Conservation (phyloP, 148 eudicot genomes). For the Chenopodium quinoa region DNA sequence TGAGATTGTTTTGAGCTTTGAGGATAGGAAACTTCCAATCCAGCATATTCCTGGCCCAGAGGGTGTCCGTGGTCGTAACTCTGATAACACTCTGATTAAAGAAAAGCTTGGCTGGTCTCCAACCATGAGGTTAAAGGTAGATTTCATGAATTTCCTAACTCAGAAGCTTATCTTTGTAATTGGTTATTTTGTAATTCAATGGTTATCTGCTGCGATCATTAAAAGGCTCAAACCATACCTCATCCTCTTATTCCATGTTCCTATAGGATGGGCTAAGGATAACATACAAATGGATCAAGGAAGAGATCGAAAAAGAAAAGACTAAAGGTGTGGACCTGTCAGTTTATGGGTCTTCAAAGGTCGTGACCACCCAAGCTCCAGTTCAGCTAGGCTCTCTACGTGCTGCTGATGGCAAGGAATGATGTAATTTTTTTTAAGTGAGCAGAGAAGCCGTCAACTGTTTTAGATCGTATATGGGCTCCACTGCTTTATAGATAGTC, state of each 20-base stretch:
- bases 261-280: conserved; percentile 86
- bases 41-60: conserved; percentile 98
- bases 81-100: conserved; percentile 88
- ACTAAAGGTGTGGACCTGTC: conserved; percentile 57
- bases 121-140: conserved; percentile 84
- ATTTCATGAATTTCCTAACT: background rate
- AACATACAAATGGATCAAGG: conserved; percentile 94
- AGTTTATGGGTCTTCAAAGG: conserved; percentile 83
- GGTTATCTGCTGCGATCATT: background rate
- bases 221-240: background rate
- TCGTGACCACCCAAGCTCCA: conserved; percentile 93
- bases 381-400: conserved; percentile 92
- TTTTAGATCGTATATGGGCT: conserved; percentile 7
- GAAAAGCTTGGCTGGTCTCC: conserved; percentile 99
- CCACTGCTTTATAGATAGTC: conserved; percentile 18
- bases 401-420: conserved; percentile 95
- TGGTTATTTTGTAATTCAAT: background rate
- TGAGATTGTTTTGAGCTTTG: conserved; percentile 85
- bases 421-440: conserved; percentile 11
- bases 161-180: background rate
- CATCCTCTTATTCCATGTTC: background rate
- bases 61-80: conserved; percentile 97
- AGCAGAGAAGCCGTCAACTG: background rate
- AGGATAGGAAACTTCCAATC: conserved; percentile 71
- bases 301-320: conserved; percentile 92